These are phyloP conservation scores for Hypomyces perniciosus DNA, from an alignment of 2,329 filamentous ascomycete genomes.

Conservation along the genomic window DNA sequence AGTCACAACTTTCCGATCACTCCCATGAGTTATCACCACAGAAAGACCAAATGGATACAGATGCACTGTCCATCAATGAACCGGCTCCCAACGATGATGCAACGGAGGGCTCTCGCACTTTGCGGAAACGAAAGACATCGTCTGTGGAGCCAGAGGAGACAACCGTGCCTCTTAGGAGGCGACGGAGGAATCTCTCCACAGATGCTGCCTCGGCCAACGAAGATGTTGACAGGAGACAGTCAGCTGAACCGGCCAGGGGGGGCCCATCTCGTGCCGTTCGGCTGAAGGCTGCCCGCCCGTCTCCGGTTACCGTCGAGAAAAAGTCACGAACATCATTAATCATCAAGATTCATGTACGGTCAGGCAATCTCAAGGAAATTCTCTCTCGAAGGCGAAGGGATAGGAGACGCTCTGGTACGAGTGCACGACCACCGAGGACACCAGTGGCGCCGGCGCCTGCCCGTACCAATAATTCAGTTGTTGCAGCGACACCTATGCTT, in stretches of 20 bases:
- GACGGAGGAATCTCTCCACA: slow-evolving; percentile 43
- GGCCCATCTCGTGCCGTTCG: slow-evolving; percentile 52
- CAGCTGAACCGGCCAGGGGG: slow-evolving; percentile 24
- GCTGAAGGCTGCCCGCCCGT: slow-evolving; percentile 39
- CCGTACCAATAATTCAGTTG: slow-evolving; percentile 13
- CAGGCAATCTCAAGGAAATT: slow-evolving; percentile 34
- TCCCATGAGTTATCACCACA: slow-evolving; percentile 63
- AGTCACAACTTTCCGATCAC: slow-evolving; percentile 23
- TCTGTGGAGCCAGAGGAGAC: slow-evolving; percentile 58
- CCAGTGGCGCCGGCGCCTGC: slow-evolving; percentile 19
- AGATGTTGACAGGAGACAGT: slow-evolving; percentile 27
- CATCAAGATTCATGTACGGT: slow-evolving; percentile 30
- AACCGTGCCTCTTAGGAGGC: slow-evolving; percentile 46
- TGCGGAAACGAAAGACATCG: slow-evolving; percentile 81
- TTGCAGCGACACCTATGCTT: slow-evolving; percentile 23
- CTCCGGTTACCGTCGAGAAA: slow-evolving; percentile 37
- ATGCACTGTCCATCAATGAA: slow-evolving; percentile 62
- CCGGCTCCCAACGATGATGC: slow-evolving; percentile 66
- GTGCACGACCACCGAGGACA: slow-evolving; percentile 20
- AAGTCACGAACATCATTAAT: slow-evolving; percentile 30
- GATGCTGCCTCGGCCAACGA: slow-evolving; percentile 33
- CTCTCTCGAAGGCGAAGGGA: slow-evolving; percentile 30
- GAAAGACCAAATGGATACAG: slow-evolving; percentile 35
- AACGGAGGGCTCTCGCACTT: slow-evolving; percentile 67
- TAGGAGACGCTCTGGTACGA: slow-evolving; percentile 21